A percentile compares a stretch with the other conserved stretches of the same genome.
phyloP scores from a whole-genome alignment of 805 yeast species.

The Dipodascopsis uninucleata region DNA sequence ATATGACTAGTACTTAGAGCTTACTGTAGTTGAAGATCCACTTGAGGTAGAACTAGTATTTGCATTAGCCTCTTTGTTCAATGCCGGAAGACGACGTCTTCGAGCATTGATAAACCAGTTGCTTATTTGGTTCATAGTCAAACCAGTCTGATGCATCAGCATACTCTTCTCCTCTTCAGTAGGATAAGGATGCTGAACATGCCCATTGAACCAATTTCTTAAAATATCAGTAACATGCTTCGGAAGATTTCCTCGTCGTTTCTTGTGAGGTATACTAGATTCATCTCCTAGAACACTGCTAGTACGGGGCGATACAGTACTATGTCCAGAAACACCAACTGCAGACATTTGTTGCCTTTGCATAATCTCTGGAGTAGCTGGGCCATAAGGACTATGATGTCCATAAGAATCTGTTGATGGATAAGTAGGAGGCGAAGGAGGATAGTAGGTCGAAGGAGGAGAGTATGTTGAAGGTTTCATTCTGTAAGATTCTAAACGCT shows the following conservation, averaged over 20 bases:
- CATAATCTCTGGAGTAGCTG: too few species aligned
- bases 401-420: neutral
- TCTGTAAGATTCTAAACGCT: slow-evolving; percentile 5
- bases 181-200: slow-evolving; percentile 79
- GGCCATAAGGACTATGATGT: neutral
- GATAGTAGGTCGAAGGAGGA: neutral
- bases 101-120: slow-evolving; percentile 90
- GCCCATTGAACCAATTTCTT: slow-evolving; percentile 69
- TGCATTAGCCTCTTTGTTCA: slow-evolving; percentile 27
- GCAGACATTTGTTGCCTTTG: too few species aligned
- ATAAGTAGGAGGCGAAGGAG: neutral
- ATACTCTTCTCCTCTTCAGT: slow-evolving; percentile 71
- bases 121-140: slow-evolving; percentile 74
- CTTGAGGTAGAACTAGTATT: too few species aligned
- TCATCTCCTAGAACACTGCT: neutral
- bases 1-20: too few species aligned
- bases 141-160: slow-evolving; percentile 66
- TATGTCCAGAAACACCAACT: too few species aligned
- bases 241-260: slow-evolving; percentile 70
- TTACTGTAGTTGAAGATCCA: too few species aligned
- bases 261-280: slow-evolving; percentile 27
- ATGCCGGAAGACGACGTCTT: slow-evolving; percentile 57
- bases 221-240: slow-evolving; percentile 70
- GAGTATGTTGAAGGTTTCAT: slow-evolving; percentile 6
- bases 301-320: neutral